Percentiles rank a stretch among this genome's conserved stretches.
These are phyloP conservation scores for Xerocomellus intermedius DNA, from an alignment of 768 basidiomycete species.

Conservation along the genomic window DNA sequence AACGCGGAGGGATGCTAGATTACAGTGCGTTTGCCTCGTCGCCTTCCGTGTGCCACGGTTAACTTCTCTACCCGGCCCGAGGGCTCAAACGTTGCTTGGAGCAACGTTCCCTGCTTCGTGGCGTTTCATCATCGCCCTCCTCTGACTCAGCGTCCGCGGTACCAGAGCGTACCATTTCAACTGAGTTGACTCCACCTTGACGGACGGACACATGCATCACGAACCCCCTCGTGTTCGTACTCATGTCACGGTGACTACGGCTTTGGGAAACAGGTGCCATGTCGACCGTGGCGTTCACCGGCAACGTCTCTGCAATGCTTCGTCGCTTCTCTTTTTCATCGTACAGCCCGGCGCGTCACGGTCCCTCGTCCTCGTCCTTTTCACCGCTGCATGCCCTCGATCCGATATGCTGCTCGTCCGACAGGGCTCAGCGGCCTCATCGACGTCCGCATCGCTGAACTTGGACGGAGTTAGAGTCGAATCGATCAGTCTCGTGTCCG, in stretches of 20 bases:
- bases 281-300: neutral
- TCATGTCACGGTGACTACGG: neutral
- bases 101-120: conserved; percentile 3
- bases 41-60: conserved; percentile 1
- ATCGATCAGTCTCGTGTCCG: neutral
- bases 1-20: neutral
- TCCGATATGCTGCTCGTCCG: neutral
- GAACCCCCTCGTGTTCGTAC: conserved; percentile 8
- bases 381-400: neutral
- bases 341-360: neutral
- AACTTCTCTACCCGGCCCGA: neutral
- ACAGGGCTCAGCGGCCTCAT: neutral
- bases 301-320: neutral
- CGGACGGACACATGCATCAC: neutral
- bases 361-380: neutral
- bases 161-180: conserved; percentile 1
- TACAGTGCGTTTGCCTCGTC: neutral
- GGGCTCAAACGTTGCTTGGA: neutral
- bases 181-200: conserved; percentile 1
- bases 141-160: conserved; percentile 6
- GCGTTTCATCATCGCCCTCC: conserved; percentile 5
- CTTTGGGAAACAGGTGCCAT: neutral
- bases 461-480: neutral
- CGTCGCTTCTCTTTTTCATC: neutral
- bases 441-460: neutral